Conservation (phyloP, 257 asterid genomes). For the Nicotiana attenuata region DNA sequence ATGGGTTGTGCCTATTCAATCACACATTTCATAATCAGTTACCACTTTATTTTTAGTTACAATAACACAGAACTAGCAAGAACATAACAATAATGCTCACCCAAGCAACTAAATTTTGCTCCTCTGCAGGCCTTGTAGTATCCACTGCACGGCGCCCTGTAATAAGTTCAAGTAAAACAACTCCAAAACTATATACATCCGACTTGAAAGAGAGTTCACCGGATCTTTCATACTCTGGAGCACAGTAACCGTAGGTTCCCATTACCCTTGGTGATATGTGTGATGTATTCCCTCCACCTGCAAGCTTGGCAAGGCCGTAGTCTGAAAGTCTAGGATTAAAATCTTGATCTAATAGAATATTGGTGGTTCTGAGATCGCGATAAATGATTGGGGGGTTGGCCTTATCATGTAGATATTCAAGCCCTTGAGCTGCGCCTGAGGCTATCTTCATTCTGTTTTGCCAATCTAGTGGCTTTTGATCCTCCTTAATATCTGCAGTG, state of each 20-base stretch:
- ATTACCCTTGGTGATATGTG: conserved; percentile 52
- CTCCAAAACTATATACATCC: conserved; percentile 82
- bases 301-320: conserved; percentile 75
- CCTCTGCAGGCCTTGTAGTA: conserved; percentile 40
- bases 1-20: conserved; percentile 54
- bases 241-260: conserved; percentile 65
- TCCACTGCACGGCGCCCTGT: conserved; percentile 82
- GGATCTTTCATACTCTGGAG: conserved; percentile 70
- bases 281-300: conserved; percentile 47
- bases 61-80: neutral
- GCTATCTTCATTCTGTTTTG: conserved; percentile 72
- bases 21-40: conserved; percentile 3
- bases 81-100: conserved; percentile 27
- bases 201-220: conserved; percentile 67
- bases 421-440: conserved; percentile 68
- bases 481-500: conserved; percentile 39
- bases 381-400: conserved; percentile 76
- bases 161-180: conserved; percentile 66
- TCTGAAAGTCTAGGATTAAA: conserved; percentile 59
- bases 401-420: conserved; percentile 72
- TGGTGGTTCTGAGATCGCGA: conserved; percentile 64
- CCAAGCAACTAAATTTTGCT: conserved; percentile 73
- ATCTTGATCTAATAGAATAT: conserved; percentile 55
- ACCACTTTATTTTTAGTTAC: neutral
- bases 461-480: conserved; percentile 58